Base-by-base conservation (phyloP, 2,329 filamentous ascomycete genomes). In the Iodosphaeria phyllophila region DNA sequence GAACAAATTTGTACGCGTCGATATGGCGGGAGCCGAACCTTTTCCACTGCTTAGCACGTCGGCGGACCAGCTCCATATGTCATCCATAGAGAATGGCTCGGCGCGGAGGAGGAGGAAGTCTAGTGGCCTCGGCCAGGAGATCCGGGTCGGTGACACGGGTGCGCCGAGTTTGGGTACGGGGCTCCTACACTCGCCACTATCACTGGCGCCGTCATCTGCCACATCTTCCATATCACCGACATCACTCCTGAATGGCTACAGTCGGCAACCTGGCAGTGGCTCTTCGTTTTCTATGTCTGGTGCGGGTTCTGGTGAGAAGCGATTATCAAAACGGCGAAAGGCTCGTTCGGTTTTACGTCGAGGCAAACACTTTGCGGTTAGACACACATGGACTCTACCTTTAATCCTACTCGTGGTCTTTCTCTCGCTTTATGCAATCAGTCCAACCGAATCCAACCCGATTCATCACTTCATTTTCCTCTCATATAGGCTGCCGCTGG, bases 391-490 rank as follows among this genome's bases (percentile, higher is more conserved):
- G 49, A 51, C 61, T 30, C 45, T 69, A 17, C 84, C 86, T 13
- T 63, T 89, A 30, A 47, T 76, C 35, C 52, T 91, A 30, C 51
- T 80, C 29, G 32, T 61, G 30, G 39, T 71, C 42, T 60, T 84
- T 42, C 52, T 78, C 30, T 51, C 59, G 24, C 58, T 69, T 32
- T 93, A 86, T 52, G 67, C 70, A 35, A 46, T 79, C 42, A 75
- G 83, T 44, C 86, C 84, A 5, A 69, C 64, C 38, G 60, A 73
- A 32, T 69, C 74, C 29, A 93, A 93, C 48, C 77, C 77, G 8
- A 48, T 92, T 34, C 64, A 79, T 51, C 64, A 61, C 50, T 83
- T 82, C 48, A 71, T 93, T 48, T 92, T 92, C 61, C 71, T 93
- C 31, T 89, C 83, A 25, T 95, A 95, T 55, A 67, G 69, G 28